Evolutionary conservation across 192 early-diverging fungal genomes (phyloP).

Genomic region (Glomus cerebriforme): DNA sequence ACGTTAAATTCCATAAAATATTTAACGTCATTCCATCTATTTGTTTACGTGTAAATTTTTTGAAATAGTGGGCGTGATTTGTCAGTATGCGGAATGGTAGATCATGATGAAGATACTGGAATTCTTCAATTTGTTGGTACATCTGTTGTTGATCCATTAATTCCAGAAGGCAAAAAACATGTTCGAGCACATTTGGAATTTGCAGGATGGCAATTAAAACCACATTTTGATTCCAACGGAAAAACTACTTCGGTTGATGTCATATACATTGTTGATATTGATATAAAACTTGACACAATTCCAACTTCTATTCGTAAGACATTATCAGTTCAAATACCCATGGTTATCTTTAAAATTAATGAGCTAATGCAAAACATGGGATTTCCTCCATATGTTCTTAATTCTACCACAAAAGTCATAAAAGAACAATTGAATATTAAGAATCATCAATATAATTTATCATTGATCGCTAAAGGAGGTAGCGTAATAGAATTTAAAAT

Average conservation of each 20-base stretch:
- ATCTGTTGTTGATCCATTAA: slow-evolving; percentile 49
- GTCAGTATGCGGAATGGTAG: slow-evolving; percentile 48
- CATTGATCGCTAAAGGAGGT: slow-evolving; percentile 38
- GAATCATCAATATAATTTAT: slow-evolving; percentile 47
- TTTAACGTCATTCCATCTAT: background rate
- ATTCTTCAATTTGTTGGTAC: slow-evolving; percentile 49
- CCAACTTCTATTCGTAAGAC: slow-evolving; percentile 47
- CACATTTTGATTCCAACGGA: slow-evolving; percentile 47
- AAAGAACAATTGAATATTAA: slow-evolving; percentile 47
- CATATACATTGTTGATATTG: slow-evolving; percentile 51
- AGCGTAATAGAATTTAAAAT: slow-evolving; percentile 55
- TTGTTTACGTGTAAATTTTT: background rate
- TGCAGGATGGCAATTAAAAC: slow-evolving; percentile 54
- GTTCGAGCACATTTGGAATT: slow-evolving; percentile 48
- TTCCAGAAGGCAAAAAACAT: slow-evolving; percentile 50
- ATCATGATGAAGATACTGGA: slow-evolving; percentile 49
- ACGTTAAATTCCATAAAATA: background rate
- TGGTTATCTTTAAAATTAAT: slow-evolving; percentile 43
- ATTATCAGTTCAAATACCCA: slow-evolving; percentile 48
- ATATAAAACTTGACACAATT: slow-evolving; percentile 48
- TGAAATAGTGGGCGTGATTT: slow-evolving; percentile 45
- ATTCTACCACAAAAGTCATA: slow-evolving; percentile 47
- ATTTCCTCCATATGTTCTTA: slow-evolving; percentile 56
- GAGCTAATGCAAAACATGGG: slow-evolving; percentile 50
- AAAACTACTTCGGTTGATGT: slow-evolving; percentile 41